Conservation (phyloP, 805 yeast genomes). For the Pichia cabralensis region DNA sequence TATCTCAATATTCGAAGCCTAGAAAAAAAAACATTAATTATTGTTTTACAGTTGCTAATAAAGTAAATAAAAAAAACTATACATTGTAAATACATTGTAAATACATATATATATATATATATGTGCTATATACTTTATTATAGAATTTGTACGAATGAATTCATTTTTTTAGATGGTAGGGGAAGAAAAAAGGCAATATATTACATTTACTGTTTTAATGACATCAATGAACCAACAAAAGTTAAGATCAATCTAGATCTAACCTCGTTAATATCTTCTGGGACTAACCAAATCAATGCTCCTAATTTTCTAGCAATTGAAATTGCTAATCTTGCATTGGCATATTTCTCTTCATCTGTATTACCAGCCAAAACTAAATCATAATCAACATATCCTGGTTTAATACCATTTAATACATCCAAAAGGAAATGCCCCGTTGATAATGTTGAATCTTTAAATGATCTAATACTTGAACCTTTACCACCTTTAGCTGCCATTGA, state of each 20-base stretch:
- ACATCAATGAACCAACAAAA: slow-evolving; percentile 92
- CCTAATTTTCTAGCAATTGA: slow-evolving; percentile 98
- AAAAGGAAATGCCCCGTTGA: slow-evolving; percentile 73
- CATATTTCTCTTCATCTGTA: slow-evolving; percentile 79
- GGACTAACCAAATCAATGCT: slow-evolving; percentile 97
- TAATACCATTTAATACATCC: slow-evolving; percentile 85
- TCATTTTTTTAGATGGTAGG: too few relatives aligned
- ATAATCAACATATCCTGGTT: slow-evolving; percentile 97
- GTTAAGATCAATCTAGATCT: slow-evolving; percentile 89
- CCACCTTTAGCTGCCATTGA: slow-evolving; percentile 81
- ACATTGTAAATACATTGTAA: too few relatives aligned
- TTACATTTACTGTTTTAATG: slow-evolving; percentile 30
- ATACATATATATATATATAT: too few relatives aligned
- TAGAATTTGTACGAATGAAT: too few relatives aligned
- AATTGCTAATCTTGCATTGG: slow-evolving; percentile 93
- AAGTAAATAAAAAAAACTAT: too few relatives aligned
- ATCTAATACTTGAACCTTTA: slow-evolving; percentile 58
- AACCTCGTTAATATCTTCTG: slow-evolving; percentile 97
- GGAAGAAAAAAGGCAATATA: too few relatives aligned
- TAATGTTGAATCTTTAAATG: slow-evolving; percentile 74
- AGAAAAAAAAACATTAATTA: too few relatives aligned
- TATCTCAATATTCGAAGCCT: neutral
- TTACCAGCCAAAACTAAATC: slow-evolving; percentile 74
- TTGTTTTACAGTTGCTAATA: too few relatives aligned
- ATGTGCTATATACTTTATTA: too few relatives aligned